phyloP scores from a whole-genome alignment of 2,329 filamentous ascomycete species.

The Penicillium sclerotigenum region DNA sequence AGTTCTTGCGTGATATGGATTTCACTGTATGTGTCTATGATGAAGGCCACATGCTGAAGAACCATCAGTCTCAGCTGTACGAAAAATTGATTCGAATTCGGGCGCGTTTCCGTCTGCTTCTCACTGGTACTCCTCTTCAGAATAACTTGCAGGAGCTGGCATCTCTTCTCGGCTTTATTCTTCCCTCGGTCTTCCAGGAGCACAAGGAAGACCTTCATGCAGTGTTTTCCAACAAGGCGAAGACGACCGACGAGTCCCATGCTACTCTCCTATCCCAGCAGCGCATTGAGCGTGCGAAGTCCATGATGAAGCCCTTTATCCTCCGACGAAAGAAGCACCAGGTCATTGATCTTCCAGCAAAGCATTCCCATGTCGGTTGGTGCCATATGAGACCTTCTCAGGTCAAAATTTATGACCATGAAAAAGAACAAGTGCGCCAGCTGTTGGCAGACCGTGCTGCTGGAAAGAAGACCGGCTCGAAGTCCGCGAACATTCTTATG shows the following conservation, averaged over 20 bases:
- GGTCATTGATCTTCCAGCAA: conserved; percentile 80
- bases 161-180: conserved; percentile 87
- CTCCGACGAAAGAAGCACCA: conserved; percentile 90
- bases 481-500: conserved; percentile 71
- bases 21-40: conserved; percentile 73
- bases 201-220: conserved; percentile 75
- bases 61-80: conserved; percentile 78
- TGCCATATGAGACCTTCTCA: conserved; percentile 76
- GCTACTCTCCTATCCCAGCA: conserved; percentile 82
- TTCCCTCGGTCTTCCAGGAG: conserved; percentile 76
- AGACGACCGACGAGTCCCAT: conserved; percentile 68
- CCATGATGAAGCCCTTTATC: conserved; percentile 93
- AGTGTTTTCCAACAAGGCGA: conserved; percentile 90
- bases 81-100: conserved; percentile 72
- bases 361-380: conserved; percentile 72
- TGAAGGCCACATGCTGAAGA: conserved; percentile 92
- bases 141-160: conserved; percentile 94
- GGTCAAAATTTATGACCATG: conserved; percentile 66
- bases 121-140: conserved; percentile 89
- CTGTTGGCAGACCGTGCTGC: conserved; percentile 58
- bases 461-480: conserved; percentile 53
- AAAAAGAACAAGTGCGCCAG: conserved; percentile 61
- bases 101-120: conserved; percentile 77
- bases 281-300: conserved; percentile 79
- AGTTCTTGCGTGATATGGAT: conserved; percentile 59